Percentiles rank a stretch among this genome's conserved stretches.
These are phyloP conservation scores for Hymenochaete sp. DNA, from an alignment of 1,284 basidiomycete genomes.

Conservation along the genomic window DNA sequence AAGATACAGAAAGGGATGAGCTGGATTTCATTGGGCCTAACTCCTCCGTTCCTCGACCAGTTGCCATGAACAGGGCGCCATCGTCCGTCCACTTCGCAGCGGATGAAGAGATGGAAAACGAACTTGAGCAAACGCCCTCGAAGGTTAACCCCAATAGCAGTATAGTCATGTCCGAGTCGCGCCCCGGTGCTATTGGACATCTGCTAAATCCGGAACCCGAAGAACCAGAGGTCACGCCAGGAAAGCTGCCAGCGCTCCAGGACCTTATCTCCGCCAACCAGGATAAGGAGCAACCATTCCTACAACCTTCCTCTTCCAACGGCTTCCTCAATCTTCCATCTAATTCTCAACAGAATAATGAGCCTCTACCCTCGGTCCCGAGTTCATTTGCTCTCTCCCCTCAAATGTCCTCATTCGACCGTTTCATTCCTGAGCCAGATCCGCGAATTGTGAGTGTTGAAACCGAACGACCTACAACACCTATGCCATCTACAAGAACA, in stretches of 20 bases:
- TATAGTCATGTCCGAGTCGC: conserved; percentile 14
- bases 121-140: conserved; percentile 20
- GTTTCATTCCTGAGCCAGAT: too few species aligned
- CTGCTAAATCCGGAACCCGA: conserved; percentile 48
- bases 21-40: conserved; percentile 34
- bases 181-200: conserved; percentile 42
- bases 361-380: too few species aligned
- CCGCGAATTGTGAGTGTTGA: background rate
- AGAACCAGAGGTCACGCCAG: too few species aligned
- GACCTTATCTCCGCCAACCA: background rate
- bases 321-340: background rate
- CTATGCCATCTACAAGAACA: too few species aligned
- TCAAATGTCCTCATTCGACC: too few species aligned
- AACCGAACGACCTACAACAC: background rate
- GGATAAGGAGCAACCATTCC: too few species aligned
- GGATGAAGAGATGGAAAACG: too few species aligned
- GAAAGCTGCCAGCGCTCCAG: conserved; percentile 17
- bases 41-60: conserved; percentile 24
- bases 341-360: background rate
- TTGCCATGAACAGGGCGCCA: too few species aligned
- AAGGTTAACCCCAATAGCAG: conserved; percentile 4
- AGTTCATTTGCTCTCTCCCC: too few species aligned
- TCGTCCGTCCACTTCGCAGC: conserved; percentile 40
- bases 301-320: too few species aligned
- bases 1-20: conserved; percentile 38